Percentiles rank a stretch among this genome's conserved stretches.
phyloP scores from a whole-genome alignment of 1,284 basidiomycete species.

The Phellinidium pouzarii region DNA sequence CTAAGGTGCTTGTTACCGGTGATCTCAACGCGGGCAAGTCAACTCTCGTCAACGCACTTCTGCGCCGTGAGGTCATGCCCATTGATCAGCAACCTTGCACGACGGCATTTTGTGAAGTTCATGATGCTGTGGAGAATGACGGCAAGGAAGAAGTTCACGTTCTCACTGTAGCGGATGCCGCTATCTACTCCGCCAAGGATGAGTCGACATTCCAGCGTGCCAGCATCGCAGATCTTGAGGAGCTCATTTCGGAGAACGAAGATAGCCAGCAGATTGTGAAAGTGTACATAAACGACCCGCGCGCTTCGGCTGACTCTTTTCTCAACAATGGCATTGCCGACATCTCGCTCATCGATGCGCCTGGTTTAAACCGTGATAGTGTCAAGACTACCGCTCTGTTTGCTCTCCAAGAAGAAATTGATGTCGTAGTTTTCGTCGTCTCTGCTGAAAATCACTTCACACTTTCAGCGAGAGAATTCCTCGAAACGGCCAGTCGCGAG shows the following conservation, averaged over 20 bases:
- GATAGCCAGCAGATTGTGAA: slow-evolving; percentile 69
- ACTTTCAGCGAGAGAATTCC: slow-evolving; percentile 91
- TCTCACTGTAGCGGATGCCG: slow-evolving; percentile 48
- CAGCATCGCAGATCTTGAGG: slow-evolving; percentile 68
- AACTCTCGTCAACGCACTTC: slow-evolving; percentile 93
- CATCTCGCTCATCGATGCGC: slow-evolving; percentile 97
- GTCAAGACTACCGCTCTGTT: slow-evolving; percentile 96
- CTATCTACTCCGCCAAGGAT: slow-evolving; percentile 68
- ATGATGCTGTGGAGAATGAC: slow-evolving; percentile 81
- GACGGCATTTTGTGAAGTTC: slow-evolving; percentile 95
- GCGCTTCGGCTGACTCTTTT: slow-evolving; percentile 72
- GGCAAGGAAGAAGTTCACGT: slow-evolving; percentile 82
- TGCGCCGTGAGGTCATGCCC: slow-evolving; percentile 88
- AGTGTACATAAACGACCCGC: slow-evolving; percentile 76
- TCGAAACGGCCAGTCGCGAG: slow-evolving; percentile 90
- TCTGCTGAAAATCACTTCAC: slow-evolving; percentile 99
- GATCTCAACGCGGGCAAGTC: slow-evolving; percentile 99
- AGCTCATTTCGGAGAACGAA: slow-evolving; percentile 78
- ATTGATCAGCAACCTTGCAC: slow-evolving; percentile 99
- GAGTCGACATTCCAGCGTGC: slow-evolving; percentile 72
- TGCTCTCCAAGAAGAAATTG: slow-evolving; percentile 95
- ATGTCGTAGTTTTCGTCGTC: slow-evolving; percentile 98
- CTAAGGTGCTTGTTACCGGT: slow-evolving; percentile 97
- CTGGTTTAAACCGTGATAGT: slow-evolving; percentile 94
- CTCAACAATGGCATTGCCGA: slow-evolving; percentile 95